Evolutionary conservation across 768 basidiomycete genomes (phyloP).

Genomic region (Lepiota venenata): DNA sequence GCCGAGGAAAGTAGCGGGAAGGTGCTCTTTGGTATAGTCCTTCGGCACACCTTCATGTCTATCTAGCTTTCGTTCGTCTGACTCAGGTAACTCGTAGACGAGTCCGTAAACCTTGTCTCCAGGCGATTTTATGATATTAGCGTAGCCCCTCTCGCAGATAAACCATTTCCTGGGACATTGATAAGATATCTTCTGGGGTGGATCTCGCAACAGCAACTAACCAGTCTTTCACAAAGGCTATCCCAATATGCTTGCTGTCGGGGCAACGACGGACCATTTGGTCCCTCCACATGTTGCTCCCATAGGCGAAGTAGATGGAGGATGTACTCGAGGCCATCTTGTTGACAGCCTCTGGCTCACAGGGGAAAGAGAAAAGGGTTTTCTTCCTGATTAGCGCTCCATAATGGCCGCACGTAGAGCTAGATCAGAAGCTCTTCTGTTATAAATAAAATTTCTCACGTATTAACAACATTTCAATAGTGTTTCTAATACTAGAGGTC

Average conservation of each 20-base stretch:
- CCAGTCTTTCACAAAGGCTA: slow-evolving; percentile 40
- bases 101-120: slow-evolving; percentile 41
- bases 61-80: slow-evolving; percentile 41
- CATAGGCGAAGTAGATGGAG: slow-evolving; percentile 44
- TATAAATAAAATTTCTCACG: too few species aligned
- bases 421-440: too few species aligned
- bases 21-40: slow-evolving; percentile 32
- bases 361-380: too few species aligned
- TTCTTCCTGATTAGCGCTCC: too few species aligned
- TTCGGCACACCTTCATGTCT: slow-evolving; percentile 36
- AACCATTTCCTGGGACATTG: slow-evolving; percentile 42
- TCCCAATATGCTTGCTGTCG: slow-evolving; percentile 35
- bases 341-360: neutral
- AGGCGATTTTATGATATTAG: slow-evolving; percentile 38
- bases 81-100: slow-evolving; percentile 36
- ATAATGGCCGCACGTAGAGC: too few species aligned
- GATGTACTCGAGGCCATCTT: slow-evolving; percentile 3
- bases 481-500: too few species aligned
- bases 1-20: slow-evolving; percentile 23
- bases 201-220: slow-evolving; percentile 16
- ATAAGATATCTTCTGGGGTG: neutral
- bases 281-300: slow-evolving; percentile 47
- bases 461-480: too few species aligned
- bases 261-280: slow-evolving; percentile 49
- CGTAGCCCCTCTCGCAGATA: slow-evolving; percentile 40